Evolutionary conservation across 306 rosid species (phyloP).

Genomic region (Fragaria ananassa): DNA sequence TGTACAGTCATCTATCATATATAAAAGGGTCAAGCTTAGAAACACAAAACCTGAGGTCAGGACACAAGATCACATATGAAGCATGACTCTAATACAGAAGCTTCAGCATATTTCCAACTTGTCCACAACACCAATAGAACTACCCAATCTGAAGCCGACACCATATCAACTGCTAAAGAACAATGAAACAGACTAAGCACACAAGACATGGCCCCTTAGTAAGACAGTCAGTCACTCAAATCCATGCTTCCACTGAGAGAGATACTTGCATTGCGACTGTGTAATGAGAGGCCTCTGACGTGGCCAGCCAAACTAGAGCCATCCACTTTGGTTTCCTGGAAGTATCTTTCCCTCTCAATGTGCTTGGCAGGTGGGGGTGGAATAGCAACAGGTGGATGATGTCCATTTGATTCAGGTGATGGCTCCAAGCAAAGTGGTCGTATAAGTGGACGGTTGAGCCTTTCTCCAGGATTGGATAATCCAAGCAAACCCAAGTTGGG

Average conservation of each 20-base stretch:
- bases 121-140: no score
- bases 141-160: not conserved
- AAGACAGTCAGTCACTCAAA: slow-evolving; percentile 51
- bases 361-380: slow-evolving; percentile 97
- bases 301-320: slow-evolving; percentile 60
- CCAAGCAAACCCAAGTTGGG: slow-evolving; percentile 51
- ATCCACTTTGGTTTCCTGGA: slow-evolving; percentile 74
- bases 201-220: slow-evolving; percentile 13
- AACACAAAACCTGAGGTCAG: slow-evolving; percentile 12
- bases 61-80: not conserved
- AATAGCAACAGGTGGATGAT: slow-evolving; percentile 44
- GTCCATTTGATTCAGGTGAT: slow-evolving; percentile 33
- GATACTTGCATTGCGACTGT: slow-evolving; percentile 76
- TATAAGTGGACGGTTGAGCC: slow-evolving; percentile 75
- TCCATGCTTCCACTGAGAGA: slow-evolving; percentile 87
- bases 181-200: not conserved
- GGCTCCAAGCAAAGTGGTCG: slow-evolving; percentile 56
- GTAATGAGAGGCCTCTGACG: slow-evolving; percentile 73
- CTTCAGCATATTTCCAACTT: not conserved
- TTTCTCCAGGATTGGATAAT: slow-evolving; percentile 44
- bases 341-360: slow-evolving; percentile 73
- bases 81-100: slow-evolving; percentile 6
- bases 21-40: not conserved
- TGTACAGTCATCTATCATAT: not conserved
- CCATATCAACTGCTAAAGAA: not conserved